Conservation (phyloP, 2,329 filamentous ascomycete genomes). For the Magnaporthales sp. region DNA sequence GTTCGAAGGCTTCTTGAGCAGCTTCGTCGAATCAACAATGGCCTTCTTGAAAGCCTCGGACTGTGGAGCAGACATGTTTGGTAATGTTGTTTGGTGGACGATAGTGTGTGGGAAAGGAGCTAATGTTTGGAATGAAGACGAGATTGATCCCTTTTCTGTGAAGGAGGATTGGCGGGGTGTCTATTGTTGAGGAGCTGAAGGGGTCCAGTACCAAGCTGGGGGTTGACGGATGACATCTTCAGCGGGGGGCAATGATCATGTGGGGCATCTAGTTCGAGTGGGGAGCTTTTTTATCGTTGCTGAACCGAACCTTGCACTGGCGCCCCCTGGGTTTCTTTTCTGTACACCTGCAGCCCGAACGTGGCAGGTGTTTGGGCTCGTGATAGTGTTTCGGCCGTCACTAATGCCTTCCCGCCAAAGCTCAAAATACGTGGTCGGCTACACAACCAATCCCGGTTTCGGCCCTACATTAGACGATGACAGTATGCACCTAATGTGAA, state of each 20-base stretch:
- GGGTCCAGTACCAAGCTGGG: background rate
- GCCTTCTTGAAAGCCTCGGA: conserved; percentile 46
- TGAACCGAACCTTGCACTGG: background rate
- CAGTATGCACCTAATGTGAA: background rate
- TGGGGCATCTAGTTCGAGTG: background rate
- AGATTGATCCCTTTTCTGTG: background rate
- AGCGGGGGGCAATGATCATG: background rate
- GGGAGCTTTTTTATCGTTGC: background rate
- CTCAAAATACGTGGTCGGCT: background rate
- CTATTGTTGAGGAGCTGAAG: background rate
- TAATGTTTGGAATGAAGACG: background rate
- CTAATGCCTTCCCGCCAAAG: background rate
- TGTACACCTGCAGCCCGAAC: background rate
- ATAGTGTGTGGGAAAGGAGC: background rate
- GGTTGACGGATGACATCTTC: conserved; percentile 1
- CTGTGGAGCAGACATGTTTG: conserved; percentile 30
- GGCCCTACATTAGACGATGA: background rate
- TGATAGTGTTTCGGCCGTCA: background rate
- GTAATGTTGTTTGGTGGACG: background rate
- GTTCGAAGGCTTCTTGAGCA: conserved; percentile 54
- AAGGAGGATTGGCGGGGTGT: background rate
- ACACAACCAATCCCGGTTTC: background rate
- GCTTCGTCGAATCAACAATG: conserved; percentile 56
- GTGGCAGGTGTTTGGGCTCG: background rate
- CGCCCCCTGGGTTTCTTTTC: background rate